A percentile compares a stretch with the other conserved stretches of the same genome.
Evolutionary conservation across 352 stramenopile genomes (phyloP).

Genomic region (Globisporangium emineosum): DNA sequence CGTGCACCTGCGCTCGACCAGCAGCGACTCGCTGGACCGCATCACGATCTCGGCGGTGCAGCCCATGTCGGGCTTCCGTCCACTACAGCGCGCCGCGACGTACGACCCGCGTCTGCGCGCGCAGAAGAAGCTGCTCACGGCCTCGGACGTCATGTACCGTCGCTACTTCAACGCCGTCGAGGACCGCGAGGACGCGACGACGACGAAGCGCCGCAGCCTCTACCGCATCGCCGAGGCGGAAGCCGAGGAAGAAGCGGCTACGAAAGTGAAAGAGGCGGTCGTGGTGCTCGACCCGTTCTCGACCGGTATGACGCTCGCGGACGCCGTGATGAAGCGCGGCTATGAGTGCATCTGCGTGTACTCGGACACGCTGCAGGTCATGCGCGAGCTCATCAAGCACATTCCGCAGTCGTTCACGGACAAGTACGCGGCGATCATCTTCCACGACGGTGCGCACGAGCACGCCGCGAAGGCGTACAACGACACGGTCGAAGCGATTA

Average conservation of each 20-base stretch:
- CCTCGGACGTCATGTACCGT: constrained; percentile 74
- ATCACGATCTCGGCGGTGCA: constrained; percentile 46
- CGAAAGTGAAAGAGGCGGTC: constrained; percentile 60
- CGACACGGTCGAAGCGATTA: constrained; percentile 20
- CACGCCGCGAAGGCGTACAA: constrained; percentile 40
- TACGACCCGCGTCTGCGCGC: constrained; percentile 70
- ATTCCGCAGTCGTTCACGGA: constrained; percentile 72
- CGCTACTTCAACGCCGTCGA: constrained; percentile 85
- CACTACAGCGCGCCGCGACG: constrained; percentile 72
- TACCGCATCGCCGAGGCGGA: constrained; percentile 54
- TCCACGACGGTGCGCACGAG: constrained; percentile 47
- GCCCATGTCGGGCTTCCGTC: constrained; percentile 64
- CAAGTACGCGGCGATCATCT: constrained; percentile 72
- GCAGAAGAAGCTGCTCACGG: constrained; percentile 57
- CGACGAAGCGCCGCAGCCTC: constrained; percentile 27
- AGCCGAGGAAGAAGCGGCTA: constrained; percentile 23
- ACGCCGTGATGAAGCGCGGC: constrained; percentile 86
- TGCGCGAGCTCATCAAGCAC: constrained; percentile 61
- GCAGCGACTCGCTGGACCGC: constrained; percentile 18
- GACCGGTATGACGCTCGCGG: constrained; percentile 92
- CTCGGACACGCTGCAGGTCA: constrained; percentile 79
- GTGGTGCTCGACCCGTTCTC: constrained; percentile 96
- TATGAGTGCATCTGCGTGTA: constrained; percentile 90
- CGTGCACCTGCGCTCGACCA: constrained; percentile 42
- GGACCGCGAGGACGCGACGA: constrained; percentile 35